Evolutionary conservation across 495 filamentous ascomycete genomes (phyloP).

Genomic region (Glarea lozoyensis): DNA sequence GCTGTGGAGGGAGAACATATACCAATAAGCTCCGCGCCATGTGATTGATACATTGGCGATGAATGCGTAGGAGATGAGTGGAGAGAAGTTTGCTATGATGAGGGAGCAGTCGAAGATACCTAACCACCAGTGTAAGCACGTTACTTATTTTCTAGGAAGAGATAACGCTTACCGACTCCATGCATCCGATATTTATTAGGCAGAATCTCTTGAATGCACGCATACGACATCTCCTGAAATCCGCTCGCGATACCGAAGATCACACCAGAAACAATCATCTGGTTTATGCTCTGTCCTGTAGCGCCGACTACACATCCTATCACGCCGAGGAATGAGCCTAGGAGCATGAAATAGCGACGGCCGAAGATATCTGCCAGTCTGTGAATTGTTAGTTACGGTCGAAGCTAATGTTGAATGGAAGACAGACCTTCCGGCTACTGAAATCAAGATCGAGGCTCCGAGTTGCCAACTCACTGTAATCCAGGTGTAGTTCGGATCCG

Average conservation of each 20-base stretch:
- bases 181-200: conserved; percentile 19
- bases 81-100: conserved; percentile 24
- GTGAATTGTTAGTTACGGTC: conserved; percentile 18
- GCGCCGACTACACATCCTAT: conserved; percentile 25
- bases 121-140: background rate
- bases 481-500: conserved; percentile 27
- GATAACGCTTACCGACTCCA: conserved; percentile 11
- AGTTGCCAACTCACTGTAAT: conserved; percentile 17
- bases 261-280: conserved; percentile 24
- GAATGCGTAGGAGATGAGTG: conserved; percentile 25
- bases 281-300: conserved; percentile 25
- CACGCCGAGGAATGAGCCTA: conserved; percentile 11
- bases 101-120: background rate
- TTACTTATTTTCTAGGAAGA: background rate
- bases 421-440: background rate
- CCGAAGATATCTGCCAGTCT: conserved; percentile 25
- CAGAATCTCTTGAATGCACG: conserved; percentile 17
- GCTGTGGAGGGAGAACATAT: conserved; percentile 18
- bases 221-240: conserved; percentile 28
- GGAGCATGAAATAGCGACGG: conserved; percentile 19
- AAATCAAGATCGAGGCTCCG: background rate
- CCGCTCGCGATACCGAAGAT: conserved; percentile 24
- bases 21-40: conserved; percentile 15
- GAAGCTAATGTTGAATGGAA: conserved; percentile 20
- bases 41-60: conserved; percentile 23